Percentiles rank a stretch among this genome's conserved stretches.
Evolutionary conservation across 306 rosid species (phyloP).

Genomic region (Medicago lupulina): DNA sequence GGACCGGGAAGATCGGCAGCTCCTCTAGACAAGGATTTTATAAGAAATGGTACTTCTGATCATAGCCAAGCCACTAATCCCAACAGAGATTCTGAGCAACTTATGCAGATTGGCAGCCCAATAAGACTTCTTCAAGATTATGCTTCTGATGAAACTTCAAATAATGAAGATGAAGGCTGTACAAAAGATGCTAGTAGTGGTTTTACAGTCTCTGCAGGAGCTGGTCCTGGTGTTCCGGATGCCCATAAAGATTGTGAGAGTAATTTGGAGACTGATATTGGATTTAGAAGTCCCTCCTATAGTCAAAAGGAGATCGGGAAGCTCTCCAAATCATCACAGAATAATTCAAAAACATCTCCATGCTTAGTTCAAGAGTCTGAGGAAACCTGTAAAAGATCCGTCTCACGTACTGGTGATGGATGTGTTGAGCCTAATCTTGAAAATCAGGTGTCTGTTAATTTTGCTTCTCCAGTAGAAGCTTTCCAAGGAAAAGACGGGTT

Average conservation of each 20-base stretch:
- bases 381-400: conserved; percentile 36
- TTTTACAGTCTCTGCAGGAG: conserved; percentile 42
- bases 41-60: conserved; percentile 41
- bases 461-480: conserved; percentile 47
- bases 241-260: conserved; percentile 41
- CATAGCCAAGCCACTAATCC: conserved; percentile 43
- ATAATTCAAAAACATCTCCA: conserved; percentile 48
- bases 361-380: conserved; percentile 43
- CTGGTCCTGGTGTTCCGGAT: conserved; percentile 46
- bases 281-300: conserved; percentile 42
- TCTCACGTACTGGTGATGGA: conserved; percentile 43
- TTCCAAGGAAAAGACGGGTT: conserved; percentile 46
- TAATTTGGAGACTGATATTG: conserved; percentile 43
- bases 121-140: conserved; percentile 85
- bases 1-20: conserved; percentile 40
- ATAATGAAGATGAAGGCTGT: conserved; percentile 53
- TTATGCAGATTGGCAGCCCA: conserved; percentile 59
- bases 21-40: conserved; percentile 44
- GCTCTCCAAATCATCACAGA: conserved; percentile 42
- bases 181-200: conserved; percentile 49
- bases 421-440: conserved; percentile 45
- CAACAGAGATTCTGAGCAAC: conserved; percentile 46
- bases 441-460: conserved; percentile 44
- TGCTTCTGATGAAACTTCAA: conserved; percentile 79
- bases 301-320: conserved; percentile 42